Conservation (phyloP, 2,329 filamentous ascomycete genomes). For the Calonectria multiphialidica region DNA sequence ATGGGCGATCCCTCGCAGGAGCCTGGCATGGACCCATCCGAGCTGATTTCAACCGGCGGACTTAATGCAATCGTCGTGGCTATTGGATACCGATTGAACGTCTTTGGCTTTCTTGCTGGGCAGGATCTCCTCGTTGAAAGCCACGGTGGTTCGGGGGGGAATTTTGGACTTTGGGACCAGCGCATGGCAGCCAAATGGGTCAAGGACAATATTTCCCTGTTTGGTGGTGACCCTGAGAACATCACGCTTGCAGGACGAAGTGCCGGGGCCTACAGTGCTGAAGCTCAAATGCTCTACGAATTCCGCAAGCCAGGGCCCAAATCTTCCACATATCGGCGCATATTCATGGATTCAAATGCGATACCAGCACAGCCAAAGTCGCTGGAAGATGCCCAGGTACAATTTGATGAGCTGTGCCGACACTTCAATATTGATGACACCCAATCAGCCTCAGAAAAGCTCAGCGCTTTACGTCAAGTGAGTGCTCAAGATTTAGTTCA, state of each 20-base stretch:
- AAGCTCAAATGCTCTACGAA: constrained; percentile 55
- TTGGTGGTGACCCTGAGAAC: constrained; percentile 59
- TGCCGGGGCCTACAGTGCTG: constrained; percentile 57
- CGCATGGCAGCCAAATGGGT: constrained; percentile 64
- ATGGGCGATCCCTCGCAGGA: constrained; percentile 58
- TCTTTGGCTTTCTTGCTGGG: constrained; percentile 62
- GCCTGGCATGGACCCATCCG: constrained; percentile 55
- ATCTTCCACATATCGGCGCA: constrained; percentile 46
- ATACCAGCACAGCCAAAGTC: constrained; percentile 58
- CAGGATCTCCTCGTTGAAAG: constrained; percentile 48
- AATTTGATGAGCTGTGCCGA: constrained; percentile 57
- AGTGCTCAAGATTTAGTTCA: constrained; percentile 47
- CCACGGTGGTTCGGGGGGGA: constrained; percentile 42
- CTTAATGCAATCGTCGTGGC: constrained; percentile 56
- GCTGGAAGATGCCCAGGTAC: constrained; percentile 49
- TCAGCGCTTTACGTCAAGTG: constrained; percentile 48
- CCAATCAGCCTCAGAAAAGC: constrained; percentile 43
- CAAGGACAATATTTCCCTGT: constrained; percentile 57
- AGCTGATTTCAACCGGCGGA: constrained; percentile 50
- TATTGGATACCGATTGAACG: constrained; percentile 58
- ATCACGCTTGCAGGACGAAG: constrained; percentile 59
- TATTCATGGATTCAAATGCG: constrained; percentile 59
- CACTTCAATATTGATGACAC: constrained; percentile 46
- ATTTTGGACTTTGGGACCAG: constrained; percentile 62
- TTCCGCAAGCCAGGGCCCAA: constrained; percentile 38